Base-by-base conservation (phyloP, 1,139 yeast genomes). In the Scheffersomyces quercinus region DNA sequence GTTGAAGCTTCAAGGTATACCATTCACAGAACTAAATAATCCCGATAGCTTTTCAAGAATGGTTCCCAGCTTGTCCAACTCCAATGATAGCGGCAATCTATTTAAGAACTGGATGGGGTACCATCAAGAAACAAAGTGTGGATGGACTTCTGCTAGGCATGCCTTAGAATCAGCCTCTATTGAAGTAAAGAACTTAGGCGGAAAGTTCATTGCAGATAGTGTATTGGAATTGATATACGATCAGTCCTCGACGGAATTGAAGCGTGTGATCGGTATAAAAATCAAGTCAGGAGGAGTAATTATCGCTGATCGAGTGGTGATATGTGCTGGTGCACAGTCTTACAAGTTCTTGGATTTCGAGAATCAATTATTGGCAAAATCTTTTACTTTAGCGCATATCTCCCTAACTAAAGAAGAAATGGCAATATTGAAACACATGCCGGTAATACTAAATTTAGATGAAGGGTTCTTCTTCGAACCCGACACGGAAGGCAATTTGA, bases 401-500 rank as follows among this genome's bases (percentile, higher is more conserved):
- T 54, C 64, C 43, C 47, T 74, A 15, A 54, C 63, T 0, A 56
- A 56, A 6, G 63, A 60, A 34, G 77, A 74, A 43, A 72, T 65
- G 24, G 44, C 43, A 6, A 52, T 48, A 12, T 59, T 64, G 16
- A 62, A 58, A 46, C 55, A 56, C 24, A 61, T 67, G 38, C 81
- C 81, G 1, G 73, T 75, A 4, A 60, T 73, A 29, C 62, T 73
- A 48, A 67, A 74, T 51, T 67, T 78, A 6, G 75, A 72, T 42
- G 54, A 64, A 48, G 82, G 82, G 0, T 77, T 75, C 52, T 74
- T 74, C 51, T 74, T 75, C 54, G 81, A 75, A 48, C 60, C 62
- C 3, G 66, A 58, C 44, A 37, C 28, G 10, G 55, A 55, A 36
- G 50, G 51, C 32, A 55, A 54, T 9, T 38, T 58, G 28, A 60